A percentile compares a stretch with the other conserved stretches of the same genome.
These are phyloP conservation scores for Wakefieldia striispora DNA, from an alignment of 768 basidiomycete species.

Conservation along the genomic window DNA sequence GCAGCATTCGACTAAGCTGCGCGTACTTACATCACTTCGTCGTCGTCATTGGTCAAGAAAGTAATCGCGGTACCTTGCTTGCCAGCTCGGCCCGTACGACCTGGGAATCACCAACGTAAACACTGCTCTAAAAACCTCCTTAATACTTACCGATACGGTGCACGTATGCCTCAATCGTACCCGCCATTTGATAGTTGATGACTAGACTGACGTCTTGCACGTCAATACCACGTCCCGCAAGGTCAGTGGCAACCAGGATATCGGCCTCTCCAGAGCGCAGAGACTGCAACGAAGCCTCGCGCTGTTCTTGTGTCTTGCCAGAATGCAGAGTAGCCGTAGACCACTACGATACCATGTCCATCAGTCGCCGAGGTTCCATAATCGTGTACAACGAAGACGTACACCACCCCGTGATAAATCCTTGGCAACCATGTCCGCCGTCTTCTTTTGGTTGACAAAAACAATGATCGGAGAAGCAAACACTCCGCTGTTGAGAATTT, in stretches of 20 bases:
- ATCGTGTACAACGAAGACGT: slow-evolving; percentile 31
- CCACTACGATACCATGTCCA: slow-evolving; percentile 52
- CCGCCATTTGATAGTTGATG: slow-evolving; percentile 97
- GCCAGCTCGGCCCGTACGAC: slow-evolving; percentile 96
- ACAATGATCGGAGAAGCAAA: slow-evolving; percentile 93
- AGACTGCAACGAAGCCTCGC: slow-evolving; percentile 87
- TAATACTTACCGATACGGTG: slow-evolving; percentile 84
- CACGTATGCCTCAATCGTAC: slow-evolving; percentile 94
- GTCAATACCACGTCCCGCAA: slow-evolving; percentile 98
- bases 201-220: slow-evolving; percentile 95
- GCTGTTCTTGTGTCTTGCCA: slow-evolving; percentile 96
- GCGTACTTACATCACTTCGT: slow-evolving; percentile 86
- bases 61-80: slow-evolving; percentile 93
- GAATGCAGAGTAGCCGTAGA: slow-evolving; percentile 90
- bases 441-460: slow-evolving; percentile 99
- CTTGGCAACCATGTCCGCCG: slow-evolving; percentile 96
- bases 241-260: slow-evolving; percentile 93
- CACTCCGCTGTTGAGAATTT: slow-evolving; percentile 86
- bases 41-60: slow-evolving; percentile 93
- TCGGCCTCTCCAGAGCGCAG: slow-evolving; percentile 84
- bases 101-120: slow-evolving; percentile 37
- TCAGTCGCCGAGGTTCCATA: background rate
- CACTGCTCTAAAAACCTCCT: background rate
- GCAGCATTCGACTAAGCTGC: background rate
- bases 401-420: slow-evolving; percentile 89